phyloP scores from a whole-genome alignment of 331 rosid genomes.

The Quercus tomentella region DNA sequence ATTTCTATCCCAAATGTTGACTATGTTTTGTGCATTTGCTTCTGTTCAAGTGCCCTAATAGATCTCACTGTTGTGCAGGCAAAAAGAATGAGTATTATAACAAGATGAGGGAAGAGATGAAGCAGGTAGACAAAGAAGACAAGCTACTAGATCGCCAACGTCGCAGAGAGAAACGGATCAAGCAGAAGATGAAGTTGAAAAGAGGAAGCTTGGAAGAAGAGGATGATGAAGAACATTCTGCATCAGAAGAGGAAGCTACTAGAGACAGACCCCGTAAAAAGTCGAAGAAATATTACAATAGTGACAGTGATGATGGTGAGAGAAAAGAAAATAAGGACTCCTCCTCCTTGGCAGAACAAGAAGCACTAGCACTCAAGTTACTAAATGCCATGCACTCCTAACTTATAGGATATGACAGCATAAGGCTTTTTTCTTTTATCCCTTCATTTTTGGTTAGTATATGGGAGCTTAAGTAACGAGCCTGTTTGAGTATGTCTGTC shows the following conservation, averaged over 20 bases:
- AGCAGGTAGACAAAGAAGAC: conserved; percentile 77
- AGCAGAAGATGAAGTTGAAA: conserved; percentile 75
- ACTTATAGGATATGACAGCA: neutral
- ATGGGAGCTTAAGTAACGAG: too few species aligned
- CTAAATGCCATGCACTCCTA: conserved; percentile 58
- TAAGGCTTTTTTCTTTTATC: too few species aligned
- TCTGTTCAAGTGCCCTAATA: neutral
- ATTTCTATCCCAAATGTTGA: neutral
- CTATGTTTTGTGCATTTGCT: neutral
- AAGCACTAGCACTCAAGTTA: conserved; percentile 74
- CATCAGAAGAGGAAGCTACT: conserved; percentile 43
- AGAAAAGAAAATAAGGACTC: conserved; percentile 23
- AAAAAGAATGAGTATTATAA: conserved; percentile 64
- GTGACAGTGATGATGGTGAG: conserved; percentile 59
- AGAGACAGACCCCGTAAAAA: conserved; percentile 35
- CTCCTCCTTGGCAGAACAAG: conserved; percentile 62
- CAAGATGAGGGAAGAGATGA: conserved; percentile 68
- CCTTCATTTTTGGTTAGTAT: too few species aligned
- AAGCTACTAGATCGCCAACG: conserved; percentile 60
- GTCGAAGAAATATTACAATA: conserved; percentile 50
- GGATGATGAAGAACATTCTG: conserved; percentile 35
- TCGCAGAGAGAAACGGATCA: conserved; percentile 54
- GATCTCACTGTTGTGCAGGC: conserved; percentile 33
- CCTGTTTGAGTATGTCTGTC: neutral
- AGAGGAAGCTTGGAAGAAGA: conserved; percentile 34